Base-by-base conservation (phyloP, 768 basidiomycete species). In the Tephrocybe sp. region DNA sequence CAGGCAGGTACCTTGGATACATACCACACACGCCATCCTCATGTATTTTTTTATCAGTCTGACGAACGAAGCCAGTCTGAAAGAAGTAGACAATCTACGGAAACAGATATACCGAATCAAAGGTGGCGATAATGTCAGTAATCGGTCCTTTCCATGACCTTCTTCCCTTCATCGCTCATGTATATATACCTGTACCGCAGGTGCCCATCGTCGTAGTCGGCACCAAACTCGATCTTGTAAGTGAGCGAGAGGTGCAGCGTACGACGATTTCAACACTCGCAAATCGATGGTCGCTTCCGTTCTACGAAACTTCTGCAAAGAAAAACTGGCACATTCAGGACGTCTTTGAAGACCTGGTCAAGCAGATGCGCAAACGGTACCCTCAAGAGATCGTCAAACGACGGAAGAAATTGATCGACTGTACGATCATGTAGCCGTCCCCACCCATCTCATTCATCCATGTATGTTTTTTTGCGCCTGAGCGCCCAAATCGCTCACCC, bases 301-400 rank as follows among this genome's bases (percentile, higher is more conserved):
- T 89, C 60, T 91, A 86, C 61, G 91, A 92, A 69, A 92, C 90
- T 2, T 91, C 88, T n/a, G 88, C 90, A 9, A 92, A 91, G 65
- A 75, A 80, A 40, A 83, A 91, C 60, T 89, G 86, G 88, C 82
- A 91, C 57, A 76, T 92, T 45, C 69, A 69, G 8, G 87, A 89
- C 31, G 88, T 86, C 15, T 92, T 92, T 61, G 82, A 87, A 57
- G 85, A 86, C 52, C 75, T 91, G 23, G 69, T 89, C 40, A 76
- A 77, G 54, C 88, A 87, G 57, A 88, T 91, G 88, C 78, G 84
- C 24, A 64, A 56, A 45, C 76, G 76, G 50, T 88, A 84, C 63
- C 86, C 87, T 15, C 58, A 73, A 64, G 58, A 64, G 60, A 25
- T 50, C 46, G 18, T 58, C 58, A 48, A 59, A 33, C 23, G 18